Evolutionary conservation across 805 yeast species (phyloP).

Genomic region (Metschnikowia koreensis): DNA sequence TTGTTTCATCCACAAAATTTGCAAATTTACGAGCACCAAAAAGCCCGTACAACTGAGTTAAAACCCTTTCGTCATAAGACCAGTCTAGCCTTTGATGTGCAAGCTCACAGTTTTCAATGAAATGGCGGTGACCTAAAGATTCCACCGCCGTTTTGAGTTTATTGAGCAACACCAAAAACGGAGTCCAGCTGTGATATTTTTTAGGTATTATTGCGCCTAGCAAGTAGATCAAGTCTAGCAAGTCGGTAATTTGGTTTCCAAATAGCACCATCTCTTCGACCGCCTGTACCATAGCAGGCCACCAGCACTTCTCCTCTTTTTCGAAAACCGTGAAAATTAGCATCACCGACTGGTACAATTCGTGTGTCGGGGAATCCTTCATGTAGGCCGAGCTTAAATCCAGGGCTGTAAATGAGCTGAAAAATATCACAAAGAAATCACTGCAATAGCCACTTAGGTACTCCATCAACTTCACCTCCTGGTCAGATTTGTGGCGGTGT

Average conservation of each 20-base stretch:
- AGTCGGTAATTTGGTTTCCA: conserved; percentile 6
- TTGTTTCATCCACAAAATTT: conserved; percentile 36
- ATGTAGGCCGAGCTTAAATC: conserved; percentile 10
- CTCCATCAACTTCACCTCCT: neutral
- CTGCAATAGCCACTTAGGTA: conserved; percentile 1
- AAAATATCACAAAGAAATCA: conserved; percentile 24
- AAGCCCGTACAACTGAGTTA: conserved; percentile 28
- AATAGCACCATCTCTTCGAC: conserved; percentile 13
- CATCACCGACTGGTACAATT: conserved; percentile 21
- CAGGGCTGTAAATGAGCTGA: conserved; percentile 18
- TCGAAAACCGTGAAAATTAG: conserved; percentile 20
- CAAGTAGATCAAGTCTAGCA: conserved; percentile 20
- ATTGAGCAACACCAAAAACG: conserved; percentile 24
- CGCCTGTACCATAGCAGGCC: conserved; percentile 26
- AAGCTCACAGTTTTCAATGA: conserved; percentile 28
- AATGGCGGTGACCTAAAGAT: conserved; percentile 24
- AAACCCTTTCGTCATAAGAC: conserved; percentile 35
- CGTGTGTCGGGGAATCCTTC: conserved; percentile 1
- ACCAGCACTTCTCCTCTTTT: conserved; percentile 20
- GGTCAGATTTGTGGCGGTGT: neutral
- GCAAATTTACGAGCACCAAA: conserved; percentile 34
- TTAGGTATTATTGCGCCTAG: conserved; percentile 18
- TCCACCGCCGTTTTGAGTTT: conserved; percentile 12
- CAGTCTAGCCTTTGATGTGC: conserved; percentile 27
- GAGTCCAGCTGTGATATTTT: conserved; percentile 23